Evolutionary conservation across 305 asterid genomes (phyloP), one percentile per base, ranked within the genome.

Genomic region (Solanum chacoense): DNA sequence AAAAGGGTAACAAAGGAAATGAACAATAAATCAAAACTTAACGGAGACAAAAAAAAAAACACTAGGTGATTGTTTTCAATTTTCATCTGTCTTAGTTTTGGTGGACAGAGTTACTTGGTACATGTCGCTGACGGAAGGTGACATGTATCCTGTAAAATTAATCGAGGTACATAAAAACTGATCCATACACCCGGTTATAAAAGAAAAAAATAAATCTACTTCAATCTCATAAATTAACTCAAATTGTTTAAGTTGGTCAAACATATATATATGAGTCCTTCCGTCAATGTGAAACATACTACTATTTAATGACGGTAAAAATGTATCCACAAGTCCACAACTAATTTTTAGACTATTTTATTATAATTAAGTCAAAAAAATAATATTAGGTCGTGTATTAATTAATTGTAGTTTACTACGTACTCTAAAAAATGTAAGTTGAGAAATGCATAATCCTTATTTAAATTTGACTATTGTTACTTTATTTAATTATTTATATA

Each of bases 41-140:
- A 8, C 6, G 28, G 2, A 8, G 26, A 22, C 71, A 9, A 22
- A 55, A 16, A 55, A 14, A 55, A 20, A 18, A 7, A 8, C 22
- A 59, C 3, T 20, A 2, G 12, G 6, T 22, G 12, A 59, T 59
- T 59, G 4, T 59, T 59, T 22, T 22, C 3, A 22, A 8, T 59
- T 59, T 22, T 22, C 1, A 59, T 59, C 2, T 59, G 6, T 59
- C 26, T 22, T 8, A 59, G 9, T 50, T 1, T 3, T 59, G 69
- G 1, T 7, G 1, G 2, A 59, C 26, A 59, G 1, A 59, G 5
- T 20, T 59, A 59, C 0, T 1, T 59, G 4, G 3, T 6, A 16
- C 3, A 50, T 55, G 1, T 59, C n/a, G 5, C 0, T 0, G 6
- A 18, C 4, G 5, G 5, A 1, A 59, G 5, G 0, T 59, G 5